phyloP scores from a whole-genome alignment of 208 protist species.

The Acanthamoeba healyi region DNA sequence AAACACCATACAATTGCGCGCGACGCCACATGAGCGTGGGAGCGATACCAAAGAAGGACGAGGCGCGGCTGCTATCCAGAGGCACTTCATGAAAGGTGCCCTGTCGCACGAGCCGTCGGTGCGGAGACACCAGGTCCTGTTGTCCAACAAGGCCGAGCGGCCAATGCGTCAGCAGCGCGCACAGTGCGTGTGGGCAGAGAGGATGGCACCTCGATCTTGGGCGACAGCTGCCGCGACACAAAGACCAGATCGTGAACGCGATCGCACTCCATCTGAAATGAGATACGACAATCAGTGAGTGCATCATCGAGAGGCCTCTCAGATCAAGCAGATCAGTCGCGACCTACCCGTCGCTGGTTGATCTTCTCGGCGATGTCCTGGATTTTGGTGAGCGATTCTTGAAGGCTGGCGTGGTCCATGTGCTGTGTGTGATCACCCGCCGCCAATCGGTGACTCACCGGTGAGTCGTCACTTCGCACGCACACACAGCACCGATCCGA shows the following conservation, averaged over 20 bases:
- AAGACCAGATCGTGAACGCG: slow-evolving; percentile 9
- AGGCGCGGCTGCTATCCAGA: not conserved
- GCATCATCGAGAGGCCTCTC: too few species aligned
- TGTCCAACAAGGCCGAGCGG: not conserved
- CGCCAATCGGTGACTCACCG: too few species aligned
- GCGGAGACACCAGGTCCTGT: not conserved
- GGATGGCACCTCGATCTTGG: slow-evolving; percentile 34
- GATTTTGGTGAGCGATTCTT: not conserved
- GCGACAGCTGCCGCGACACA: not conserved
- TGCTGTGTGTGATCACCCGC: too few species aligned
- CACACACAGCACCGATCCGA: not conserved
- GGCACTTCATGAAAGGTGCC: slow-evolving; percentile 32
- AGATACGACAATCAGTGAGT: too few species aligned
- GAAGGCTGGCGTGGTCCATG: not conserved
- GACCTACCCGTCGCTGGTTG: not conserved
- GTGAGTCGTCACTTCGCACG: not conserved
- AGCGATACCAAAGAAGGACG: not conserved
- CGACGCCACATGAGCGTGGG: not conserved
- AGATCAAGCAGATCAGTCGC: too few species aligned
- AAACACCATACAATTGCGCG: too few species aligned
- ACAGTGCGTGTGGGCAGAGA: not conserved
- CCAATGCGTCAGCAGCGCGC: not conserved
- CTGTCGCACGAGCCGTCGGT: not conserved
- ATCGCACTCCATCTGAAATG: not conserved
- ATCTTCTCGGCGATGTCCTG: not conserved